These are phyloP conservation scores for Populus tremula DNA, from an alignment of 345 rosid genomes.

Conservation along the genomic window DNA sequence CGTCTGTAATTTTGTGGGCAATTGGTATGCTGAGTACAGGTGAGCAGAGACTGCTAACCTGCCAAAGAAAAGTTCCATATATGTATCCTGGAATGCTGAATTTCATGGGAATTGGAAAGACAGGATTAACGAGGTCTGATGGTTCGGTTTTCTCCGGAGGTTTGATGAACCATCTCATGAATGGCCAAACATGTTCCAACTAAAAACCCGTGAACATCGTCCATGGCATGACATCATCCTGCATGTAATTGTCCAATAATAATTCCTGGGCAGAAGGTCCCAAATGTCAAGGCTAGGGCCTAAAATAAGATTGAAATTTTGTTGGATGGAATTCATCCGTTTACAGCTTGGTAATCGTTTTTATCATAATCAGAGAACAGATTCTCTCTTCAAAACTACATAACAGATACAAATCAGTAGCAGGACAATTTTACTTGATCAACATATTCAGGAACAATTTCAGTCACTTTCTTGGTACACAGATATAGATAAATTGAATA, in stretches of 20 bases:
- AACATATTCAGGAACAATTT: background rate
- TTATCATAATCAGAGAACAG: background rate
- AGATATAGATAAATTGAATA: background rate
- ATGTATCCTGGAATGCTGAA: no score
- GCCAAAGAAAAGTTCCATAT: no score
- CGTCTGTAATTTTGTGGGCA: no score
- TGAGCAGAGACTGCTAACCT: no score
- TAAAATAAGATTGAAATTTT: background rate
- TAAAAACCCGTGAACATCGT: background rate
- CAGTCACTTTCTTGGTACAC: background rate
- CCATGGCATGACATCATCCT: no score
- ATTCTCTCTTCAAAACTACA: background rate
- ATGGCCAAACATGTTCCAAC: background rate
- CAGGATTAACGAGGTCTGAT: no score
- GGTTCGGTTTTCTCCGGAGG: no score
- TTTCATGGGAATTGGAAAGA: no score
- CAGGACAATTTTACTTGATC: background rate
- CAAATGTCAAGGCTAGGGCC: background rate
- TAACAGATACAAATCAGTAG: slow-evolving; percentile 3
- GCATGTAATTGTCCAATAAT: background rate
- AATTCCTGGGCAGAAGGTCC: background rate
- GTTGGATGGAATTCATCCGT: background rate
- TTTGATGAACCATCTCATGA: background rate
- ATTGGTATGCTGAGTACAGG: no score
- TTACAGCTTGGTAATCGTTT: background rate